These are phyloP conservation scores for Mycena floridula DNA, from an alignment of 768 basidiomycete genomes.

Conservation along the genomic window DNA sequence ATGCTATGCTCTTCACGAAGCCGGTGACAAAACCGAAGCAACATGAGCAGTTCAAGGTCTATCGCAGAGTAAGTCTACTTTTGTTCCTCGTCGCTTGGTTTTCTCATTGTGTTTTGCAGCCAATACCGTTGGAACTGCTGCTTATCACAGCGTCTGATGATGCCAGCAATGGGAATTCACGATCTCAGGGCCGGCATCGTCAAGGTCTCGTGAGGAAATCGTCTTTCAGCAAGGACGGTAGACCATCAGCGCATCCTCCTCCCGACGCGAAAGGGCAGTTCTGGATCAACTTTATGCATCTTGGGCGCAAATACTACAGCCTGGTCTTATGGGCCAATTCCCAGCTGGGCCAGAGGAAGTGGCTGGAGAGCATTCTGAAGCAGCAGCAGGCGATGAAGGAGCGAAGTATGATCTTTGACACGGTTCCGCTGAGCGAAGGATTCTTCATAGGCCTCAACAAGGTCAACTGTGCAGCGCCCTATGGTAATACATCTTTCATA, in stretches of 20 bases:
- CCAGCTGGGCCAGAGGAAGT: slow-evolving; percentile 80
- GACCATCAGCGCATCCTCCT: slow-evolving; percentile 38
- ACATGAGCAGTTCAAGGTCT: slow-evolving; percentile 88
- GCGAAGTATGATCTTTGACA: slow-evolving; percentile 82
- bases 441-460: slow-evolving; percentile 83
- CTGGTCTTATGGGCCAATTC: slow-evolving; percentile 90
- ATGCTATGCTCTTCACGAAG: slow-evolving; percentile 92
- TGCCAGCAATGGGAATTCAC: slow-evolving; percentile 24
- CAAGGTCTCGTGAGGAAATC: slow-evolving; percentile 42
- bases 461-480: slow-evolving; percentile 88
- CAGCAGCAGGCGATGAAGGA: slow-evolving; percentile 85
- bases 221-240: slow-evolving; percentile 33
- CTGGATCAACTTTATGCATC: slow-evolving; percentile 88
- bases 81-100: background rate
- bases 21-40: slow-evolving; percentile 69
- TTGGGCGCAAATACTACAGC: slow-evolving; percentile 89
- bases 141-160: slow-evolving; percentile 79
- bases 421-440: slow-evolving; percentile 75
- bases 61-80: slow-evolving; percentile 67
- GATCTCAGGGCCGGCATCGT: slow-evolving; percentile 27
- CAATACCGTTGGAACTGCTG: slow-evolving; percentile 92
- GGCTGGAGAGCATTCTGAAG: slow-evolving; percentile 88
- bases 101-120: slow-evolving; percentile 42
- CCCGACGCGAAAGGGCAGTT: slow-evolving; percentile 77
- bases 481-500: slow-evolving; percentile 46